phyloP scores from a whole-genome alignment of 2,329 filamentous ascomycete species.

The Bipolaris bicolor region DNA sequence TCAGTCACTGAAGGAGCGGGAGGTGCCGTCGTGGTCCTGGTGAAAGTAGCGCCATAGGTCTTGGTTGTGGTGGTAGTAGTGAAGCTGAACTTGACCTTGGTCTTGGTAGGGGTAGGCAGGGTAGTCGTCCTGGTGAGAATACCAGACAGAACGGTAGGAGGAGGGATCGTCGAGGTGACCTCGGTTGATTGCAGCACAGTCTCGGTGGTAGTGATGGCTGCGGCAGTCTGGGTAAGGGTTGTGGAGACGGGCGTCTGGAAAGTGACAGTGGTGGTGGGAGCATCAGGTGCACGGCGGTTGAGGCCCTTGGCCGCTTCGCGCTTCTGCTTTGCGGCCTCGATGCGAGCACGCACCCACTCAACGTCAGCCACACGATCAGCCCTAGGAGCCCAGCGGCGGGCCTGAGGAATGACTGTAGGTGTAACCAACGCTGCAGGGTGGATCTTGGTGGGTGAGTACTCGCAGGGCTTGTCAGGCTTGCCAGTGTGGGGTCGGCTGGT shows the following conservation, averaged over 20 bases:
- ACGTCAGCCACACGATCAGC: constrained; percentile 39
- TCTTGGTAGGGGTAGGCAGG: constrained; percentile 46
- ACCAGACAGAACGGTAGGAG: constrained; percentile 46
- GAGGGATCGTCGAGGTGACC: constrained; percentile 40
- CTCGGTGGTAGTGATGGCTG: constrained; percentile 39
- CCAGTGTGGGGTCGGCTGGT: constrained; percentile 39
- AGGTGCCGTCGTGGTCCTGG: constrained; percentile 44
- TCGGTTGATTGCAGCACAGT: constrained; percentile 32
- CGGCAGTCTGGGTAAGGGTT: constrained; percentile 40
- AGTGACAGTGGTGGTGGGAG: constrained; percentile 44
- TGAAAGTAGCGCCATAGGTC: constrained; percentile 45
- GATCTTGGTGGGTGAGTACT: constrained; percentile 45
- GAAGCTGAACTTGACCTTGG: constrained; percentile 35
- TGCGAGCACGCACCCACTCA: constrained; percentile 43
- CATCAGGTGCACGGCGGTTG: constrained; percentile 46
- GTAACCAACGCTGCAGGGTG: constrained; percentile 40
- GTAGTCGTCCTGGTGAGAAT: constrained; percentile 43
- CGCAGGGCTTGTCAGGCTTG: constrained; percentile 44
- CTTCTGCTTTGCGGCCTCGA: constrained; percentile 44
- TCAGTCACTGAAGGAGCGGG: constrained; percentile 44
- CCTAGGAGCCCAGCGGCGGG: constrained; percentile 32
- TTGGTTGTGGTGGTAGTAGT: constrained; percentile 42
- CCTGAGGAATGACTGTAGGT: constrained; percentile 31
- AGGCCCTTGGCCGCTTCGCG: constrained; percentile 30
- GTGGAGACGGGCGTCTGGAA: constrained; percentile 35